Evolutionary conservation across 352 stramenopile species (phyloP).

Genomic region (Pythium dissotocum): DNA sequence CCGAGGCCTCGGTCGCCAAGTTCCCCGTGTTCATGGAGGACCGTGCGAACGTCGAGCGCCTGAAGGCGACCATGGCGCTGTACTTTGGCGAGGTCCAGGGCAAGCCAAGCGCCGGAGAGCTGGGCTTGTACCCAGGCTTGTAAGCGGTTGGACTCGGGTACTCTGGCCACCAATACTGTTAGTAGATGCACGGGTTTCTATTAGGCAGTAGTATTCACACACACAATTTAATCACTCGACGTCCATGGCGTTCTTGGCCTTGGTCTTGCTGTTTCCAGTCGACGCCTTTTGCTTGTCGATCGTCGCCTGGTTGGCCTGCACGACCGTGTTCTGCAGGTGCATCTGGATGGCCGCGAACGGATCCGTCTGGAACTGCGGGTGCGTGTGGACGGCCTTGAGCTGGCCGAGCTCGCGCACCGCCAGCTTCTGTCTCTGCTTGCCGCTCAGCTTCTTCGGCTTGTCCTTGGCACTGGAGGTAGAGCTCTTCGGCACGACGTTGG

Average conservation of each 20-base stretch:
- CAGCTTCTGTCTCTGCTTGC: constrained; percentile 82
- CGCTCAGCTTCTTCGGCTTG: constrained; percentile 59
- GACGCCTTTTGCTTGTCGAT: constrained; percentile 32
- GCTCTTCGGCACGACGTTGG: constrained; percentile 29
- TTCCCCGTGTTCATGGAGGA: constrained; percentile 57
- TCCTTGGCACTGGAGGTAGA: neutral
- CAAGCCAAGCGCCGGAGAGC: constrained; percentile 36
- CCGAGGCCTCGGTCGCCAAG: constrained; percentile 29
- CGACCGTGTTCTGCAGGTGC: constrained; percentile 86
- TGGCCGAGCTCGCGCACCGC: constrained; percentile 81
- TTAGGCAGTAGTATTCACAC: too few species aligned
- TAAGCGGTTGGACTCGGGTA: neutral
- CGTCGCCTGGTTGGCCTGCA: constrained; percentile 70
- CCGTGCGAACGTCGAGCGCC: constrained; percentile 41
- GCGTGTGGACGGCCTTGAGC: constrained; percentile 83
- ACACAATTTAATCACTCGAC: constrained; percentile 23
- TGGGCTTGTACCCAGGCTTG: constrained; percentile 27
- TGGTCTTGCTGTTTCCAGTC: neutral
- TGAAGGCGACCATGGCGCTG: constrained; percentile 44
- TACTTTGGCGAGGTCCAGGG: constrained; percentile 61
- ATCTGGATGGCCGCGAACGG: constrained; percentile 86
- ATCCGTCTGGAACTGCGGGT: constrained; percentile 78
- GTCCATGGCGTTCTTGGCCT: constrained; percentile 30
- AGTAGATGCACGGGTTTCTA: too few species aligned
- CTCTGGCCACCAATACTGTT: too few species aligned